Evolutionary conservation across 129 eudicot genomes (phyloP).

Genomic region (Gnaphalium uliginosum): DNA sequence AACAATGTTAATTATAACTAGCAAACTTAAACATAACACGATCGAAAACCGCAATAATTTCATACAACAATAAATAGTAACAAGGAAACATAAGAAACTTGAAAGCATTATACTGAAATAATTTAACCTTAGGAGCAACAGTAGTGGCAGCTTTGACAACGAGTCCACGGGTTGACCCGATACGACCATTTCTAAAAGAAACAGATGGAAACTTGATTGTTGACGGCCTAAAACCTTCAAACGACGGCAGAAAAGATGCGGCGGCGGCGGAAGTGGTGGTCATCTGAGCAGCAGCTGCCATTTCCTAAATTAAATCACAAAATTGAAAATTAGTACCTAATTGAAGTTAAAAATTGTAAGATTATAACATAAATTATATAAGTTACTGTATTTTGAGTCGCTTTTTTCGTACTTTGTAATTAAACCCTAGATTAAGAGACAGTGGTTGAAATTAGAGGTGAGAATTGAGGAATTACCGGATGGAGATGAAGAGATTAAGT

Average conservation of each 20-base stretch:
- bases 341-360: neutral
- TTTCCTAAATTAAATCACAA: conserved; percentile 28
- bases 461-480: conserved; percentile 21
- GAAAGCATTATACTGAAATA: neutral
- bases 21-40: neutral
- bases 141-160: conserved; percentile 81
- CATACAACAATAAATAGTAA: neutral
- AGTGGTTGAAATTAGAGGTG: neutral
- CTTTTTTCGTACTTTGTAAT: no score
- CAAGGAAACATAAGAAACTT: neutral
- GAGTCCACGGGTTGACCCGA: conserved; percentile 55
- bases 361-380: neutral
- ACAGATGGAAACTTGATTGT: conserved; percentile 40
- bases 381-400: neutral
- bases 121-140: conserved; percentile 80
- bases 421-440: neutral
- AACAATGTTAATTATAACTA: no score
- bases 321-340: neutral
- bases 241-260: conserved; percentile 51
- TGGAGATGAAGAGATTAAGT: conserved; percentile 5
- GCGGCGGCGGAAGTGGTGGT: conserved; percentile 67
- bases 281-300: conserved; percentile 80
- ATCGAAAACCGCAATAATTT: neutral
- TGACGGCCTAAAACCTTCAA: conserved; percentile 63
- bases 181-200: conserved; percentile 47